These are phyloP conservation scores for Gossypium trilobum DNA, from an alignment of 441 rosid species.

Conservation along the genomic window DNA sequence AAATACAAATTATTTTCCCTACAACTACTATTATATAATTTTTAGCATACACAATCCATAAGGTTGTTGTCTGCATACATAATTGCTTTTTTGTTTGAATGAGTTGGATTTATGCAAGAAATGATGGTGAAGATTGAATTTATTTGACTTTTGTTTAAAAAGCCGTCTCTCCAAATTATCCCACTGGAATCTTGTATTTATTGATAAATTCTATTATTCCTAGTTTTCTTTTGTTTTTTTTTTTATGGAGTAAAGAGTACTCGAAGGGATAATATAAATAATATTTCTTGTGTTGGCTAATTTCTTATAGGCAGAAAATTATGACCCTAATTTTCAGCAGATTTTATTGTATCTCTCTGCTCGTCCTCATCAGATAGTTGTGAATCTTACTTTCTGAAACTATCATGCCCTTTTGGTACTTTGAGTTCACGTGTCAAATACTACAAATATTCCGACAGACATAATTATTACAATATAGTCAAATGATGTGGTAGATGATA, in stretches of 20 bases:
- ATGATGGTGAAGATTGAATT: background rate
- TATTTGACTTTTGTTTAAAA: background rate
- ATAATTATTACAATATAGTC: background rate
- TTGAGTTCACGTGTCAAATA: slow-evolving; percentile 15
- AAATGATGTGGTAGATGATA: background rate
- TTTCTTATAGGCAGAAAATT: slow-evolving; percentile 3
- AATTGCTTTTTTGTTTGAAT: background rate
- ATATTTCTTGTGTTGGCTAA: slow-evolving; percentile 14
- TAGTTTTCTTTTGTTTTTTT: background rate
- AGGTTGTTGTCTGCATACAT: background rate
- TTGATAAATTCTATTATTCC: background rate
- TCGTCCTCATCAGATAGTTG: background rate
- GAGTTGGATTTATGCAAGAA: background rate
- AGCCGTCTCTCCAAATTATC: slow-evolving; percentile 19
- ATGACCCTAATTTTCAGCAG: slow-evolving; percentile 17
- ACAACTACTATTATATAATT: too few species aligned
- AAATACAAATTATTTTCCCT: too few species aligned
- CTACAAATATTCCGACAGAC: background rate
- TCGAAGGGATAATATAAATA: background rate
- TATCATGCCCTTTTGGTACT: slow-evolving; percentile 9
- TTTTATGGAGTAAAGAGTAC: background rate
- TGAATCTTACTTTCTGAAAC: slow-evolving; percentile 9
- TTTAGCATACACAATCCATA: too few species aligned
- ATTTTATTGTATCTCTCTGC: background rate
- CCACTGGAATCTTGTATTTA: slow-evolving; percentile 19